Base-by-base conservation (phyloP, 805 yeast genomes). In the Myxozyma nipponensis region DNA sequence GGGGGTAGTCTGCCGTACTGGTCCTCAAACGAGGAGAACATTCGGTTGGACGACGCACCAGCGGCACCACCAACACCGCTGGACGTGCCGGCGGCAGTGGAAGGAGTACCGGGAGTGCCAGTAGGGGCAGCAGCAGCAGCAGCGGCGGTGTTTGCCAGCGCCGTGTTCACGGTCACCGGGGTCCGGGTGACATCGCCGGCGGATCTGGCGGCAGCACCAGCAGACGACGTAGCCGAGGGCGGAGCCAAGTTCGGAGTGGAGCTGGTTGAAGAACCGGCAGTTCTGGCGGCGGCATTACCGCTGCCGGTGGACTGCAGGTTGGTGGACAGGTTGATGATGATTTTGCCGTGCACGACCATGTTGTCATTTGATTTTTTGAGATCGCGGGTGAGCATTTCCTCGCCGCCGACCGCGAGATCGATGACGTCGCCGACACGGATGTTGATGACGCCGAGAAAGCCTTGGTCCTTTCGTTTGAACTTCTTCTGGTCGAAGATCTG, bases 391-490 rank as follows among this genome's bases (percentile, higher is more conserved):
- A 91, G 82, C 52, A 97, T 91, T 68, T 90, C 96, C 71, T 70
- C 63, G 64, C 65, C 66, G 46, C 71, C 70, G 23, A 62, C 59
- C 23, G 60, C 52, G 23, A 72, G 58, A 65, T 89, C 95, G 50
- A 91, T 78, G 25, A 86, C 88, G 67, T 93, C 98, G 39, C 91
- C 91, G 26, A 93, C 79, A 58, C 95, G 77, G 46, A 93, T 78
- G 67, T 93, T 93, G 54, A 93, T 93, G 18, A 93, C 98, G 50
- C 99, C 99, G 46, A 93, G 74, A 62, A 93, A 93, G 3, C 99
- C 99, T 69, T 93, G 99, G 67, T 93, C 98, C 77, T 89, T 90
- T 81, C 88, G 89, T 69, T 93, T 93, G 73, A 93, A 93, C 70
- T 93, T 93, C 68, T 89, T 90, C 68, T 91, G 98, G 68, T 93